These are phyloP conservation scores for Leccinum pellstonianum DNA, from an alignment of 768 basidiomycete species.

Conservation along the genomic window DNA sequence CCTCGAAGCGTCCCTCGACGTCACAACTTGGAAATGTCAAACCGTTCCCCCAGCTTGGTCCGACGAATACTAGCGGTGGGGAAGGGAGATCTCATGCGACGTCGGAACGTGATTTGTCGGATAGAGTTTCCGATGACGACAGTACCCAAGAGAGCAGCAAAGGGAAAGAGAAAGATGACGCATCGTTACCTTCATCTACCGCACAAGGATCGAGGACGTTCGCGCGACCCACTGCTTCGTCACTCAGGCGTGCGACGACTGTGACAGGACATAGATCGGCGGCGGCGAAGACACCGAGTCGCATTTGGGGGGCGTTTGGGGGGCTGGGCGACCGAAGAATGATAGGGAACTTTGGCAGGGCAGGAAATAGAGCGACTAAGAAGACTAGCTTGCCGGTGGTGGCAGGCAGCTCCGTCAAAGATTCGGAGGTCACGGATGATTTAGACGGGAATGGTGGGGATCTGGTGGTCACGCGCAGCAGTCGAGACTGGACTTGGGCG, in stretches of 20 bases:
- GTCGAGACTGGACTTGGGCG: neutral
- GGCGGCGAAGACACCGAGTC: conserved; percentile 4
- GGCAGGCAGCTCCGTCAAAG: conserved; percentile 47
- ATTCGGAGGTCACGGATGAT: conserved; percentile 13
- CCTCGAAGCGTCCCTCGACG: conserved; percentile 15
- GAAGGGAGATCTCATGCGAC: conserved; percentile 12
- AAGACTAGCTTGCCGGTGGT: conserved; percentile 45
- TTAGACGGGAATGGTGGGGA: neutral
- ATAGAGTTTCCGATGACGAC: conserved; percentile 1
- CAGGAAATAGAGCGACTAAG: conserved; percentile 38
- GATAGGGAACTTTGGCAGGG: conserved; percentile 24
- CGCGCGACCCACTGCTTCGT: too few relatives aligned
- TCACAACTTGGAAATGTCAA: conserved; percentile 9
- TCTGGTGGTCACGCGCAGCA: neutral
- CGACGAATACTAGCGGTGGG: neutral
- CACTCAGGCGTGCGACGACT: too few relatives aligned
- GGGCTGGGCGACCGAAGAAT: conserved; percentile 6
- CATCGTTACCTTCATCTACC: too few relatives aligned
- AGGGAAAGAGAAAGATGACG: conserved; percentile 8
- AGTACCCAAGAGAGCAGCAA: conserved; percentile 4
- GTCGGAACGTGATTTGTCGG: conserved; percentile 47
- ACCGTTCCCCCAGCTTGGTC: conserved; percentile 7
- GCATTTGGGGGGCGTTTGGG: neutral
- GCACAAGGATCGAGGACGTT: too few relatives aligned
- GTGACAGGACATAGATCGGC: conserved; percentile 6